Percentiles rank a stretch among this genome's conserved stretches.
Conservation (phyloP, 352 stramenopile genomes). For the Phytophthora tubulina region DNA sequence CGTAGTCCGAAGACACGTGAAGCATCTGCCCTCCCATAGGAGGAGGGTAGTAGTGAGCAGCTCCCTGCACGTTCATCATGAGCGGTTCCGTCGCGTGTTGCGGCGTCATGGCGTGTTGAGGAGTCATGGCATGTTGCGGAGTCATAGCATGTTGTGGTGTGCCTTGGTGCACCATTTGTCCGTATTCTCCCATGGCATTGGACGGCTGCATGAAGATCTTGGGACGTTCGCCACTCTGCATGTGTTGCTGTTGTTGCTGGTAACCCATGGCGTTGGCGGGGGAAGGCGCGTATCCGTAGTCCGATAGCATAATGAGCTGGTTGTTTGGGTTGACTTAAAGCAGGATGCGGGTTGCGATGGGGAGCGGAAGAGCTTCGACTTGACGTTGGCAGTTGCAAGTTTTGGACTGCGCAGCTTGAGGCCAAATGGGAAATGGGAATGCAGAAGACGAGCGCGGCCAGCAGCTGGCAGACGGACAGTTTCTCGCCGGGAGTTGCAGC, state of each 20-base stretch:
- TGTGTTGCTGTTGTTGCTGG: slow-evolving; percentile 38
- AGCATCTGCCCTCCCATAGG: slow-evolving; percentile 59
- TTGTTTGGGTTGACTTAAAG: neutral
- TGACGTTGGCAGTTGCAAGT: neutral
- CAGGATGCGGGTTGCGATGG: slow-evolving; percentile 14
- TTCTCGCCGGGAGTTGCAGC: slow-evolving; percentile 16
- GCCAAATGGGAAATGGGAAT: slow-evolving; percentile 54
- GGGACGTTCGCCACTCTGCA: slow-evolving; percentile 62
- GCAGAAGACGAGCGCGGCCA: slow-evolving; percentile 9
- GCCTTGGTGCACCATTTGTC: slow-evolving; percentile 61
- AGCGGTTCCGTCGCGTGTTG: slow-evolving; percentile 59
- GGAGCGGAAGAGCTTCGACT: slow-evolving; percentile 17
- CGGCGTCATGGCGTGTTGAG: slow-evolving; percentile 50
- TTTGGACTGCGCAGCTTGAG: slow-evolving; percentile 3
- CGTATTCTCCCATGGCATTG: slow-evolving; percentile 41
- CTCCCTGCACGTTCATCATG: slow-evolving; percentile 61
- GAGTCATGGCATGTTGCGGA: slow-evolving; percentile 56
- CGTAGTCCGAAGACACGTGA: slow-evolving; percentile 67
- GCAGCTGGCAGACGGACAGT: slow-evolving; percentile 25
- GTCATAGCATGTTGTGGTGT: slow-evolving; percentile 55
- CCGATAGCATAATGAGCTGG: slow-evolving; percentile 45
- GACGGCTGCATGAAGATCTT: slow-evolving; percentile 63
- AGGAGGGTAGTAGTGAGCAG: slow-evolving; percentile 59
- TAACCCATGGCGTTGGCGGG: slow-evolving; percentile 44
- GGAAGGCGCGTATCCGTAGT: slow-evolving; percentile 62